Conservation (phyloP, 129 eudicot species). For the Artemisia argyi region DNA sequence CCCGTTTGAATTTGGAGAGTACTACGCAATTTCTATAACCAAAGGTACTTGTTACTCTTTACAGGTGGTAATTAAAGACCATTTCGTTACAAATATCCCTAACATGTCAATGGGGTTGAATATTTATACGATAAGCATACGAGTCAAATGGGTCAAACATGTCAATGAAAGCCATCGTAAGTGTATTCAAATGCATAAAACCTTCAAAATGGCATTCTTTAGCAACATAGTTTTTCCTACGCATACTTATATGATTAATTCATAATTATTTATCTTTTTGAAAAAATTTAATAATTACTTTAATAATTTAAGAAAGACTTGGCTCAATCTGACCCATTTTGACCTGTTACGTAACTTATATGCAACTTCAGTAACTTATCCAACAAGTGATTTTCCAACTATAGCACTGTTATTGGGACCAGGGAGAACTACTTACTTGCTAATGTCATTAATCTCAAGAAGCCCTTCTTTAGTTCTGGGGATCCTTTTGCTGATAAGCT, state of each 20-base stretch:
- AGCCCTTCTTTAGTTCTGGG: constrained; percentile 86
- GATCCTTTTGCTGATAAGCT: constrained; percentile 51
- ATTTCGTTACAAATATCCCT: too few species aligned
- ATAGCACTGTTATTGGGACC: neutral
- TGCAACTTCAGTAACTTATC: too few species aligned
- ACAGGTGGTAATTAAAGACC: neutral
- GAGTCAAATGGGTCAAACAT: neutral
- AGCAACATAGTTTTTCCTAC: neutral
- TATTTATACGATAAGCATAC: neutral
- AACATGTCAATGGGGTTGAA: neutral
- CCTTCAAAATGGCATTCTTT: neutral
- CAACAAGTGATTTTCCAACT: neutral
- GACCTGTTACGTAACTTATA: neutral
- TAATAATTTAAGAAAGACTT: neutral
- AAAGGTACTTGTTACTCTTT: too few species aligned
- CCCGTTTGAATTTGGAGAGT: neutral
- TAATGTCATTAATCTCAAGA: constrained; percentile 73
- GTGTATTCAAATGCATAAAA: too few species aligned
- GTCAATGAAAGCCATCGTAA: neutral
- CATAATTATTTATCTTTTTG: neutral
- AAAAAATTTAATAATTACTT: too few species aligned
- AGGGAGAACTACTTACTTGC: constrained; percentile 61
- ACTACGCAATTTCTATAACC: neutral
- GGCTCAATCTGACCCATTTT: neutral
- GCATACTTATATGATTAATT: neutral